Evolutionary conservation across 139 green algal species (phyloP), one percentile per base, ranked within the genome.

Genomic region (Volvox africanus): DNA sequence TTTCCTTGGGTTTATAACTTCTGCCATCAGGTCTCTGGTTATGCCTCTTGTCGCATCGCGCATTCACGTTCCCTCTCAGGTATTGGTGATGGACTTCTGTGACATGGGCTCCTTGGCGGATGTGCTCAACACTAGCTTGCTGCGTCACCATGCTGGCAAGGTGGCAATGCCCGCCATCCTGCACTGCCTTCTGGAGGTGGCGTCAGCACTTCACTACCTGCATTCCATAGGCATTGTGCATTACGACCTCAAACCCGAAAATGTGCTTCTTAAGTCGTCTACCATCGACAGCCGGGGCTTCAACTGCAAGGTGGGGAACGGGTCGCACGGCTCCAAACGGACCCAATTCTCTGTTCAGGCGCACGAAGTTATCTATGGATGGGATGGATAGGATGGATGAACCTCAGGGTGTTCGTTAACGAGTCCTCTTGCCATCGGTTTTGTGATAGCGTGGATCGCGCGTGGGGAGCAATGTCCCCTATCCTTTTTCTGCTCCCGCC

Each of bases 171-270:
- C 80, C 61, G 87, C 91, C 87, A 93, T 93, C 75, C 88, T 92
- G 61, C 87, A 93, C 75, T 91, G 81, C 75, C 87, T 93, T 71
- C 79, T 94, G 50, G 92, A 94, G 92, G 82, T 94, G 36, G 92
- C 92, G 68, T 86, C 86, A 0, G 92, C 92, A 55, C 88, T 94
- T 44, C 65, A 86, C 68, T 89, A 97, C 92, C 93, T 97, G 55
- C 96, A 98, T 89, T 89, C 81, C 44, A 92, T 92, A 20, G 89
- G 94, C 32, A 95, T 98, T 44, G 94, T 97, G 75, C 97, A 98
- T 90, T 94, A 97, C 79, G 96, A 98, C 93, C 88, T 98, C 24
- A 98, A 97, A 90, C 96, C 91, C 0, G 97, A 99, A 92, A 99
- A 99, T 90, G 97, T 99, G 91, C 91, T 99, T 67, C 92, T 99